phyloP scores from a whole-genome alignment of 495 filamentous ascomycete species.

The Talaromyces trachyspermus region DNA sequence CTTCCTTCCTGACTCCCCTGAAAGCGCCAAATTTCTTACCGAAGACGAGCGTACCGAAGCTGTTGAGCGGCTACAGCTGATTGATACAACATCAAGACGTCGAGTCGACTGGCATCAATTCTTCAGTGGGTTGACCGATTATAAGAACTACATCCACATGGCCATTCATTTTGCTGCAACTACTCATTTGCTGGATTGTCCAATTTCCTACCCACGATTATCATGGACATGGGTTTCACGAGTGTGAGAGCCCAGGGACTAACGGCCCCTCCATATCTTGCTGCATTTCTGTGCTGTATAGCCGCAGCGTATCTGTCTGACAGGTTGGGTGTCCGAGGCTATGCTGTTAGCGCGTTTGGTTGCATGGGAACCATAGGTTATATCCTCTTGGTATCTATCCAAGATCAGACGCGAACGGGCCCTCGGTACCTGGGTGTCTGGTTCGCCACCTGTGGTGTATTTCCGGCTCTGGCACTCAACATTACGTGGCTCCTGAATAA shows the following conservation, averaged over 20 bases:
- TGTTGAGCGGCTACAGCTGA: conserved; percentile 18
- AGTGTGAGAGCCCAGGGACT: conserved; percentile 62
- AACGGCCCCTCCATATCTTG: conserved; percentile 65
- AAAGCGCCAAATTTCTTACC: conserved; percentile 56
- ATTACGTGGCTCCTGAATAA: conserved; percentile 57
- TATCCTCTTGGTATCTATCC: conserved; percentile 47
- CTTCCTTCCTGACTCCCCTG: conserved; percentile 59
- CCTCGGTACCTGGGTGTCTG: conserved; percentile 54
- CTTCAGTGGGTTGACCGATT: conserved; percentile 17
- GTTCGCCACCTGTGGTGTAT: conserved; percentile 56
- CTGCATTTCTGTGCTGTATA: conserved; percentile 57
- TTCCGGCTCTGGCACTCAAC: conserved; percentile 52
- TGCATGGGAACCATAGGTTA: conserved; percentile 59
- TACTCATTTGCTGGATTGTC: conserved; percentile 40
- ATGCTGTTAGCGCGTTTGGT: conserved; percentile 52
- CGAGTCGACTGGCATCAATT: conserved; percentile 17
- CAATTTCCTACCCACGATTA: conserved; percentile 68
- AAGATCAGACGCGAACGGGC: conserved; percentile 30
- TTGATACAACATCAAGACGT: conserved; percentile 19
- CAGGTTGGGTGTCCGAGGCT: conserved; percentile 51
- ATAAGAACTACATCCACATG: conserved; percentile 25
- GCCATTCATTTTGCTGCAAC: conserved; percentile 24
- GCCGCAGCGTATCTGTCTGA: conserved; percentile 57
- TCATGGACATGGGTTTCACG: conserved; percentile 61
- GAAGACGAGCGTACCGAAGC: conserved; percentile 42